Evolutionary conservation across 139 green algal genomes (phyloP).

Genomic region (Haematococcus sp.): DNA sequence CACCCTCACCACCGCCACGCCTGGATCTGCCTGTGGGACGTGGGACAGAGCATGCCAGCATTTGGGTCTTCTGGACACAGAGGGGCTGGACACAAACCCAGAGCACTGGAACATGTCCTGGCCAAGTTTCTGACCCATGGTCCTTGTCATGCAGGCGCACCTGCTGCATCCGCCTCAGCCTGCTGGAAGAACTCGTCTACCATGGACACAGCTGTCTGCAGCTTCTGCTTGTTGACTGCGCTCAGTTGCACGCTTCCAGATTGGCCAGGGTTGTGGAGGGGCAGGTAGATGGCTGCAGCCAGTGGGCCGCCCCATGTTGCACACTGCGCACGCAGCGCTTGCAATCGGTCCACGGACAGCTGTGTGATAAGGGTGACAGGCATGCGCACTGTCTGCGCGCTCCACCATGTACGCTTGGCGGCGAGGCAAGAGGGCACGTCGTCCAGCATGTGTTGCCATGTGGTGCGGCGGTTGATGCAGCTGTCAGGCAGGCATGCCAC

Average conservation of each 20-base stretch:
- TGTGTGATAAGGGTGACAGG: slow-evolving; percentile 46
- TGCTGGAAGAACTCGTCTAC: background rate
- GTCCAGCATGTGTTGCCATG: slow-evolving; percentile 36
- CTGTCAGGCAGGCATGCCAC: background rate
- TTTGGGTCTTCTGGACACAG: no score
- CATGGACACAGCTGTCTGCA: background rate
- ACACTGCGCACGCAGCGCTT: slow-evolving; percentile 31
- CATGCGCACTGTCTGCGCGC: background rate
- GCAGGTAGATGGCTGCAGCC: slow-evolving; percentile 38
- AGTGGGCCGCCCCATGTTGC: slow-evolving; percentile 27
- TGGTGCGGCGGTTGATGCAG: slow-evolving; percentile 10
- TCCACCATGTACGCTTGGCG: slow-evolving; percentile 24
- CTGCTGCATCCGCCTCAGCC: background rate
- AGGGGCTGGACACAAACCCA: no score
- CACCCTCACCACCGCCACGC: background rate
- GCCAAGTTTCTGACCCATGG: no score
- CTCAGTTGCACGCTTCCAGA: no score
- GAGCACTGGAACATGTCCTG: no score
- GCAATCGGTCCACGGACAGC: slow-evolving; percentile 26
- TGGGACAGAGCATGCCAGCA: no score
- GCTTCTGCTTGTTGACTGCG: background rate
- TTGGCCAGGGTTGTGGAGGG: slow-evolving; percentile 7
- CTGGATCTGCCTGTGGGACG: background rate
- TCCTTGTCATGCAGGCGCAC: no score
- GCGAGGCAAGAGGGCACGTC: slow-evolving; percentile 27